Evolutionary conservation across 768 basidiomycete genomes (phyloP).

Genomic region (Boletus huronensis): DNA sequence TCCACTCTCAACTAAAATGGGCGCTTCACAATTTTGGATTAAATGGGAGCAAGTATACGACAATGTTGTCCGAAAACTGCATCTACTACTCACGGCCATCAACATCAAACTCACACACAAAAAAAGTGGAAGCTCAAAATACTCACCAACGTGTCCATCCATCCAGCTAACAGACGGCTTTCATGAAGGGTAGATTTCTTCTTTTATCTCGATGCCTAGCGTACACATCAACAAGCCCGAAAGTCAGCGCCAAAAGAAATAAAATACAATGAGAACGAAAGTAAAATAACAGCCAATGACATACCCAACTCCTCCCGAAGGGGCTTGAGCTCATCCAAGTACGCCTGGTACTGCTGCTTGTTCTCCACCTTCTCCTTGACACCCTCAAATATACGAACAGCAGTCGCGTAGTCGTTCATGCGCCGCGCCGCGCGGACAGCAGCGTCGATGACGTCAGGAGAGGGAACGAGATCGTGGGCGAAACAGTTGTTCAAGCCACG

Average conservation of each 20-base stretch:
- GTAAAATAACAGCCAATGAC: conserved; percentile 10
- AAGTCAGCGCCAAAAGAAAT: neutral
- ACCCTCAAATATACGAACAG: conserved; percentile 94
- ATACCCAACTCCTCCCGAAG: conserved; percentile 90
- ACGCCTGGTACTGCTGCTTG: conserved; percentile 89
- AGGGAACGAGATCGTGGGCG: conserved; percentile 93
- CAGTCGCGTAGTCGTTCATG: conserved; percentile 96
- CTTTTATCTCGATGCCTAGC: conserved; percentile 56
- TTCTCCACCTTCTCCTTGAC: conserved; percentile 98
- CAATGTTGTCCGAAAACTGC: conserved; percentile 19
- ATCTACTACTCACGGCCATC: conserved; percentile 22
- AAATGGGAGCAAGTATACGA: conserved; percentile 15
- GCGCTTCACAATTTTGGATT: conserved; percentile 19
- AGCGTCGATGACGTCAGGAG: conserved; percentile 79
- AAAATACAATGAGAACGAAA: neutral
- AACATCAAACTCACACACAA: neutral
- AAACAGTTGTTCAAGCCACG: conserved; percentile 99
- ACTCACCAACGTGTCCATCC: conserved; percentile 21
- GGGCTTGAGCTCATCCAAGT: conserved; percentile 85
- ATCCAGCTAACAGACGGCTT: conserved; percentile 1
- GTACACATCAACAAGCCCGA: neutral
- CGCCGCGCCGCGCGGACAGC: conserved; percentile 84
- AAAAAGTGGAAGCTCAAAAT: neutral
- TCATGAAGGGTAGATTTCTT: conserved; percentile 58
- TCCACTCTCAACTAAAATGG: neutral